phyloP scores from a whole-genome alignment of 305 asterid genomes.

The Fraxinus ornus region DNA sequence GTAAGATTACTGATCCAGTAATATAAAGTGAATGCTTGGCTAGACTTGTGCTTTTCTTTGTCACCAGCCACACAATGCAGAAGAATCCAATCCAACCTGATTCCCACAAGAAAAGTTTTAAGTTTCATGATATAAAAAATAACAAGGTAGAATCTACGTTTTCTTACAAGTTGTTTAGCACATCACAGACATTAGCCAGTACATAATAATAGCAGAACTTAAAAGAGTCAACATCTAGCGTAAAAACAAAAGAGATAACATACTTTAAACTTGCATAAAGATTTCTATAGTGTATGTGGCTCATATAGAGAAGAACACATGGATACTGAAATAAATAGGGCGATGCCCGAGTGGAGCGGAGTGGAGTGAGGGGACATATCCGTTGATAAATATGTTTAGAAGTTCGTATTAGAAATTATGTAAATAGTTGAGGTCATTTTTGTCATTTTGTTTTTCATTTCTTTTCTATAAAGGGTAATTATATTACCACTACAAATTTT shows the following conservation, averaged over 20 bases:
- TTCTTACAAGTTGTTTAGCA: background rate
- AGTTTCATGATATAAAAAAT: background rate
- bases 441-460: too few species aligned
- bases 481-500: too few species aligned
- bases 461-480: too few species aligned
- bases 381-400: too few species aligned
- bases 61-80: constrained; percentile 51
- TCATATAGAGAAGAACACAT: too few species aligned
- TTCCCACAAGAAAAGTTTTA: constrained; percentile 1
- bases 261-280: background rate
- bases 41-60: constrained; percentile 41
- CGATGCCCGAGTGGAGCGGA: too few species aligned
- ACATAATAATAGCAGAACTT: background rate
- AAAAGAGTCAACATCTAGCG: background rate
- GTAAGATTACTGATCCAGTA: constrained; percentile 62
- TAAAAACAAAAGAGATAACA: background rate
- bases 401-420: background rate
- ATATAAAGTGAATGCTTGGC: constrained; percentile 47
- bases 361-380: background rate
- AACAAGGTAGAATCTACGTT: background rate
- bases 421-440: too few species aligned
- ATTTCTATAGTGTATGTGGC: too few species aligned
- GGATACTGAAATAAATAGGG: too few species aligned
- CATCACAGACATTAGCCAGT: background rate
- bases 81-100: constrained; percentile 82